These are phyloP conservation scores for Penicillium mononematosum DNA, from an alignment of 495 filamentous ascomycete species.

Conservation along the genomic window DNA sequence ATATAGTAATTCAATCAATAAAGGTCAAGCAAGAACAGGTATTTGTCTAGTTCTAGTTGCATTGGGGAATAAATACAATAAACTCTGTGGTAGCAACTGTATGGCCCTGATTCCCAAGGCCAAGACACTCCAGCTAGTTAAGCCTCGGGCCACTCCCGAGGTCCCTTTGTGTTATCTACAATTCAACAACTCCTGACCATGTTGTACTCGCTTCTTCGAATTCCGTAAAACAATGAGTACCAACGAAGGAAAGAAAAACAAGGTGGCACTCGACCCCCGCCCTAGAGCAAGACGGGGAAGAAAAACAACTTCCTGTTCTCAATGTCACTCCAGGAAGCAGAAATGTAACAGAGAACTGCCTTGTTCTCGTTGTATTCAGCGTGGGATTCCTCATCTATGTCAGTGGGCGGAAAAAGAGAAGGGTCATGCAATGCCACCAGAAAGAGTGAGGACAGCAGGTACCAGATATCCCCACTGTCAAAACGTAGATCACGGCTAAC, in stretches of 20 bases:
- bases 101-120: background rate
- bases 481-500: background rate
- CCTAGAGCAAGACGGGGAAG: conserved; percentile 13
- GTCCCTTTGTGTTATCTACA: background rate
- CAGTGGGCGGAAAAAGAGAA: conserved; percentile 12
- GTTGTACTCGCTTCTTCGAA: background rate
- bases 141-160: background rate
- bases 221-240: background rate
- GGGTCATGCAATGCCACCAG: background rate
- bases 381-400: conserved; percentile 15
- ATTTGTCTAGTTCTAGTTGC: background rate
- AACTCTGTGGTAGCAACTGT: background rate
- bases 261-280: background rate
- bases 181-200: background rate
- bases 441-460: conserved; percentile 11
- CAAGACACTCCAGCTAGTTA: background rate
- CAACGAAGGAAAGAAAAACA: background rate
- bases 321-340: conserved; percentile 19
- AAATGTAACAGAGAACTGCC: conserved; percentile 16
- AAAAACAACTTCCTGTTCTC: conserved; percentile 19
- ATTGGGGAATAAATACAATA: background rate
- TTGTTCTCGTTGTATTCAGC: conserved; percentile 17
- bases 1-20: background rate
- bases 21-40: background rate
- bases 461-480: background rate